Evolutionary conservation across 73 alveolate species (phyloP).

Genomic region (Symbiodinium natans): DNA sequence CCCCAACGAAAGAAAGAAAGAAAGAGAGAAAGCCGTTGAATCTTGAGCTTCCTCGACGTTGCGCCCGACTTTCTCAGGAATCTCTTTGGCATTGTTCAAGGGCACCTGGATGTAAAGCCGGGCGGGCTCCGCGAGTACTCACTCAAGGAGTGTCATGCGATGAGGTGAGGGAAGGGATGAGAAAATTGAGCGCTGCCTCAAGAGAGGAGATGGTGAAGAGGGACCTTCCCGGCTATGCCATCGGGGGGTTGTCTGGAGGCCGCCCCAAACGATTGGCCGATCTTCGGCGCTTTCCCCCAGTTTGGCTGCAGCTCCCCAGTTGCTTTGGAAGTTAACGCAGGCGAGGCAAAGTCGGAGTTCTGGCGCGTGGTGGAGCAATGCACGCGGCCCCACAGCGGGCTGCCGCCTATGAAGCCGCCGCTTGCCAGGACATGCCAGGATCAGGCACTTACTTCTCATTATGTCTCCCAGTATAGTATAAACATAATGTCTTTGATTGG

Average conservation of each 20-base stretch:
- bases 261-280: neutral
- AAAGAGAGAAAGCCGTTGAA: neutral
- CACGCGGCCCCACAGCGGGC: conserved; percentile 90
- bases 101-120: conserved; percentile 97
- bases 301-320: no score
- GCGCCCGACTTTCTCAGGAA: conserved; percentile 73
- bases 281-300: neutral
- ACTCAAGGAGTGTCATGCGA: conserved; percentile 24
- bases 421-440: no score
- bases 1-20: neutral
- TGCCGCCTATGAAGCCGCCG: conserved; percentile 99
- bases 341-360: conserved; percentile 97
- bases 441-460: no score
- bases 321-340: neutral
- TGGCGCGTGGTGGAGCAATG: conserved; percentile 97
- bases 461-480: no score
- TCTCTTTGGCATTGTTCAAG: conserved; percentile 99
- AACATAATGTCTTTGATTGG: no score
- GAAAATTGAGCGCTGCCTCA: no score
- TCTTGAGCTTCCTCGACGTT: no score
- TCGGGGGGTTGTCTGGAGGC: conserved; percentile 99
- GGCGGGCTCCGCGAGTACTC: conserved; percentile 93
- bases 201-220: conserved; percentile 97
- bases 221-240: conserved; percentile 99
- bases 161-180: no score